Conservation (phyloP, 495 filamentous ascomycete genomes). For the Penicillium cosmopolitanum region DNA sequence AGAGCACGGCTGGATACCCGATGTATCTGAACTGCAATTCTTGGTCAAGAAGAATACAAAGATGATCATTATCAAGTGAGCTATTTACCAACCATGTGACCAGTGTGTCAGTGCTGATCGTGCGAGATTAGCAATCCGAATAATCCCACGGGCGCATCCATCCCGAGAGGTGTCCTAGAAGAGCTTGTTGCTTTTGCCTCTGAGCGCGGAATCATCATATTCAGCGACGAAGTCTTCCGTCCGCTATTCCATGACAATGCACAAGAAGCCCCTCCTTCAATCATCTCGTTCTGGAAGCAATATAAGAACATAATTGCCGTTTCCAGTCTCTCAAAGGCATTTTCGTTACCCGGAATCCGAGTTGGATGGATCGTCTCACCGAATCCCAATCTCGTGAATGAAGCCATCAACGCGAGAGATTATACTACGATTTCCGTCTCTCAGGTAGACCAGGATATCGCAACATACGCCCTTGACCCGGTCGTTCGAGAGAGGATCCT, state of each 20-base stretch:
- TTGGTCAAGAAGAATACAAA: conserved; percentile 73
- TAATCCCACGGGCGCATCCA: conserved; percentile 76
- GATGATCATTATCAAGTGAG: conserved; percentile 60
- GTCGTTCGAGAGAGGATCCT: conserved; percentile 62
- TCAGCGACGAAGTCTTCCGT: conserved; percentile 80
- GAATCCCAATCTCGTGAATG: conserved; percentile 58
- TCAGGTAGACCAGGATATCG: conserved; percentile 75
- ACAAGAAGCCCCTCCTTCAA: conserved; percentile 59
- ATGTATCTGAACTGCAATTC: conserved; percentile 61
- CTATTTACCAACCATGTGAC: not conserved
- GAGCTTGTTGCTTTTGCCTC: conserved; percentile 62
- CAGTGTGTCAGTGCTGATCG: not conserved
- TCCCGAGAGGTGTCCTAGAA: conserved; percentile 56
- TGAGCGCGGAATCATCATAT: conserved; percentile 60
- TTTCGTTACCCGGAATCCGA: conserved; percentile 75
- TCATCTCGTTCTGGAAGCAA: conserved; percentile 66
- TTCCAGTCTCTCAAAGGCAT: conserved; percentile 75
- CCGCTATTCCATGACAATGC: conserved; percentile 72
- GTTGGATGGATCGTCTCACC: conserved; percentile 76
- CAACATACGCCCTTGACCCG: conserved; percentile 65
- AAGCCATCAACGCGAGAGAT: conserved; percentile 62
- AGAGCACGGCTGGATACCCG: conserved; percentile 64
- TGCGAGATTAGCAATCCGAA: conserved; percentile 67
- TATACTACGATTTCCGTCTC: conserved; percentile 81
- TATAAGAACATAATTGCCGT: conserved; percentile 67